These are phyloP conservation scores for Pochonia chlamydosporia DNA, from an alignment of 2,329 filamentous ascomycete genomes.

Conservation along the genomic window DNA sequence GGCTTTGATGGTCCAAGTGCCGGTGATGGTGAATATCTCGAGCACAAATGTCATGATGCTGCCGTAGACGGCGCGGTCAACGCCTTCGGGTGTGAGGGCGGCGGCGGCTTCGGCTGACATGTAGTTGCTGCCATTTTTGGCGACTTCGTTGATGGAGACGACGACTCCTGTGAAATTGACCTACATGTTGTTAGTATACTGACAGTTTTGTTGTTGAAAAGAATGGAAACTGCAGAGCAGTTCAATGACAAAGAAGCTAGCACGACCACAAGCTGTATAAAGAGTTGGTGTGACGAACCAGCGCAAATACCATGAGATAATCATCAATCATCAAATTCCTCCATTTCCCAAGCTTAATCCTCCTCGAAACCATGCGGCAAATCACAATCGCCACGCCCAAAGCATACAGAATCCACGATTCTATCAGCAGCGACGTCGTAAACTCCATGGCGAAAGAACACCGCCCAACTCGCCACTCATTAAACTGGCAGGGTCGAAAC, in stretches of 20 bases:
- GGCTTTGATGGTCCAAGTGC: slow-evolving; percentile 47
- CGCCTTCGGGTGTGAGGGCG: slow-evolving; percentile 38
- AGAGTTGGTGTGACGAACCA: slow-evolving; percentile 22
- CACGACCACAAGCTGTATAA: no score
- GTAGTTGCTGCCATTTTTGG: slow-evolving; percentile 38
- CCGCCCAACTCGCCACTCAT: neutral
- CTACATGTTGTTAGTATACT: slow-evolving; percentile 3
- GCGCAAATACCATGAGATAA: slow-evolving; percentile 48
- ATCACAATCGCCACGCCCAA: slow-evolving; percentile 19
- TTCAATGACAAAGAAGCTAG: no score
- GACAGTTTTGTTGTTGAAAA: neutral
- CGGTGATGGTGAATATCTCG: slow-evolving; percentile 45
- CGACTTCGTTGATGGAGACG: slow-evolving; percentile 35
- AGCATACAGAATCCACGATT: slow-evolving; percentile 24
- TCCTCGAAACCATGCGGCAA: slow-evolving; percentile 22
- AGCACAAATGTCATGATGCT: slow-evolving; percentile 49
- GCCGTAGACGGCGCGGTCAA: slow-evolving; percentile 38
- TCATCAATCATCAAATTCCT: slow-evolving; percentile 49
- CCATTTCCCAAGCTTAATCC: slow-evolving; percentile 36
- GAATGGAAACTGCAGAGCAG: neutral
- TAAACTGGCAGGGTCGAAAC: no score
- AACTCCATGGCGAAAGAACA: slow-evolving; percentile 18
- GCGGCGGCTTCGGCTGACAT: slow-evolving; percentile 28
- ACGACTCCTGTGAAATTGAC: slow-evolving; percentile 30
- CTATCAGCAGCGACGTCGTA: slow-evolving; percentile 16